A percentile compares a stretch with the other conserved stretches of the same genome.
Evolutionary conservation across 129 eudicot genomes (phyloP).

Genomic region (Heracleum sosnowskyi): DNA sequence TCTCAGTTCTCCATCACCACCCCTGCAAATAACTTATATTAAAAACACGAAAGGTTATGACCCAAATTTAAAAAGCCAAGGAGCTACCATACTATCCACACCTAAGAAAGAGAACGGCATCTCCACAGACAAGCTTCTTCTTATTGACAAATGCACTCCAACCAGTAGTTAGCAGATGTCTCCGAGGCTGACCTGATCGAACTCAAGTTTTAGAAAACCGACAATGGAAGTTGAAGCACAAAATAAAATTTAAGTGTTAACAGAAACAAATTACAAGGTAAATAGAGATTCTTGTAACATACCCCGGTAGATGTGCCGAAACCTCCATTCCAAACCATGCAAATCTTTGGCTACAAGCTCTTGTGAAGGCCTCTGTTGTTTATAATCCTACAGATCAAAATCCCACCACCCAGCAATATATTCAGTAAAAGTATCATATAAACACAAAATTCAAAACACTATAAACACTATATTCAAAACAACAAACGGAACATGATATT

Average conservation of each 20-base stretch:
- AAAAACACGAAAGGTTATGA: not conserved
- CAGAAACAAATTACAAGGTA: not conserved
- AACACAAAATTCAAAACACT: too few species aligned
- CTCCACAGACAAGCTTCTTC: constrained; percentile 97
- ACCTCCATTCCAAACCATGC: constrained; percentile 87
- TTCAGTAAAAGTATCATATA: too few species aligned
- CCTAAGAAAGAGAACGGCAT: constrained; percentile 96
- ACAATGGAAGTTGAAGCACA: not conserved
- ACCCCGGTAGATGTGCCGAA: constrained; percentile 92
- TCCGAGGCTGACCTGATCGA: constrained; percentile 83
- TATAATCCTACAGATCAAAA: constrained; percentile 53
- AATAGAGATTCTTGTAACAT: not conserved
- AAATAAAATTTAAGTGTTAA: not conserved
- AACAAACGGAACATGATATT: too few species aligned
- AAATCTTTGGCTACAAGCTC: constrained; percentile 93
- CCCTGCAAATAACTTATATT: constrained; percentile 29
- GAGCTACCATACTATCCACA: not conserved
- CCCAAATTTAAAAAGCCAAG: not conserved
- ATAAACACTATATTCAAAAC: too few species aligned
- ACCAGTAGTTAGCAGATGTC: constrained; percentile 96
- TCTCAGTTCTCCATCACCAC: constrained; percentile 86
- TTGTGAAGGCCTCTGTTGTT: constrained; percentile 89
- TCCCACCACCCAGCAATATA: too few species aligned
- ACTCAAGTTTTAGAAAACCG: not conserved
- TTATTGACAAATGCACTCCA: constrained; percentile 94